A percentile compares a stretch with the other conserved stretches of the same genome.
phyloP scores from a whole-genome alignment of 805 yeast genomes.

The Zygosaccharomyces siamensis region DNA sequence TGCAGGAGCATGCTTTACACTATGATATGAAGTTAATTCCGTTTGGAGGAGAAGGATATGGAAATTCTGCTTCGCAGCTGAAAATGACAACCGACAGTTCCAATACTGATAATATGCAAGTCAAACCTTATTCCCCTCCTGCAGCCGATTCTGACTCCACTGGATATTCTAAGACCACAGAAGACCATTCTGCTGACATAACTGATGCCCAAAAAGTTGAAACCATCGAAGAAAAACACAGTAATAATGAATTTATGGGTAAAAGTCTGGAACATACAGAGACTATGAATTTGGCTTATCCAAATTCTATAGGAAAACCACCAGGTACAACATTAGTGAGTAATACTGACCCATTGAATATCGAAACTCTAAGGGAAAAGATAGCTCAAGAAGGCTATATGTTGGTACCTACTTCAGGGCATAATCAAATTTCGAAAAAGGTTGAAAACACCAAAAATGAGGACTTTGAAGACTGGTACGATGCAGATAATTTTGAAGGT shows the following conservation, averaged over 20 bases:
- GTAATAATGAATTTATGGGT: background rate
- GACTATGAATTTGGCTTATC: background rate
- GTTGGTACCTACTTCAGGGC: constrained; percentile 10
- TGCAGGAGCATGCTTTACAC: constrained; percentile 34
- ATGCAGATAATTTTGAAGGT: constrained; percentile 2
- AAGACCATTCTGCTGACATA: background rate
- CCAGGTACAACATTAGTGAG: background rate
- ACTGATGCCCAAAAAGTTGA: background rate
- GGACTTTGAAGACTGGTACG: constrained; percentile 1
- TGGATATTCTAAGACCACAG: background rate
- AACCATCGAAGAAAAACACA: background rate
- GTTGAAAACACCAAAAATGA: background rate
- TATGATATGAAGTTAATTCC: constrained; percentile 37
- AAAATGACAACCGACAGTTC: constrained; percentile 4
- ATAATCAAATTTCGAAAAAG: constrained; percentile 1
- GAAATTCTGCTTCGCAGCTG: constrained; percentile 5
- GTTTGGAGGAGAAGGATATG: constrained; percentile 5
- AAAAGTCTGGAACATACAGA: background rate
- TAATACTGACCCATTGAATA: background rate
- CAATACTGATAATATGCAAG: constrained; percentile 2
- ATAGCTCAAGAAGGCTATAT: constrained; percentile 17
- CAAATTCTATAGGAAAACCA: constrained; percentile 1
- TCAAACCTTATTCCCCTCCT: background rate
- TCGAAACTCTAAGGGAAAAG: constrained; percentile 10
- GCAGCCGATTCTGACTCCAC: background rate